phyloP scores from a whole-genome alignment of 805 yeast species.

The Lipomyces anomalus region DNA sequence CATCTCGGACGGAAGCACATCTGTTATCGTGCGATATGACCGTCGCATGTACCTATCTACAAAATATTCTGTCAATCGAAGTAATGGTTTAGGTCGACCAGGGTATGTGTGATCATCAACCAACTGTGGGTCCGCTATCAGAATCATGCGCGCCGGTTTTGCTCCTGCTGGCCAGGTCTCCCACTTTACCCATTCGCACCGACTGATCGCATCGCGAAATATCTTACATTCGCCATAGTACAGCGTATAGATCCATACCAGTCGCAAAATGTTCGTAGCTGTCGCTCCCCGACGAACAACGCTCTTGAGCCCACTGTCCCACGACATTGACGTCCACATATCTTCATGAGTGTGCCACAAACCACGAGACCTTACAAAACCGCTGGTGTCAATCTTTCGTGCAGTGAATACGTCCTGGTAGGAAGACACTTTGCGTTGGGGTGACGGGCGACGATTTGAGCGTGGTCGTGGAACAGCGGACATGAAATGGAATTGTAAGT shows the following conservation, averaged over 20 bases:
- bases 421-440: no score
- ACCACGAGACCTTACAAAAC: no score
- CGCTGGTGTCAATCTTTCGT: no score
- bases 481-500: no score
- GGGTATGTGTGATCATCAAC: conserved; percentile 88
- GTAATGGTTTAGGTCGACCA: conserved; percentile 47
- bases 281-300: no score
- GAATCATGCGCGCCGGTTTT: conserved; percentile 13
- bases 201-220: not conserved
- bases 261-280: not conserved
- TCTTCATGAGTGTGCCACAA: no score
- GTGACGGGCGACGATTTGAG: no score
- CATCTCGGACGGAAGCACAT: conserved; percentile 62
- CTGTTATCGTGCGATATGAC: conserved; percentile 59
- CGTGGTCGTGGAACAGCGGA: no score
- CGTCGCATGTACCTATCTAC: conserved; percentile 76
- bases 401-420: no score
- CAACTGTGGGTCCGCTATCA: conserved; percentile 92
- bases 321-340: no score
- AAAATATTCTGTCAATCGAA: conserved; percentile 52
- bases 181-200: conserved; percentile 6
- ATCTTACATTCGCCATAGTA: not conserved
- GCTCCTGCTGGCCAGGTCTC: conserved; percentile 14
- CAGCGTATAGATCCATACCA: not conserved
- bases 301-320: no score